Base-by-base conservation (phyloP, 116 monocot species). In the Zostera marina region DNA sequence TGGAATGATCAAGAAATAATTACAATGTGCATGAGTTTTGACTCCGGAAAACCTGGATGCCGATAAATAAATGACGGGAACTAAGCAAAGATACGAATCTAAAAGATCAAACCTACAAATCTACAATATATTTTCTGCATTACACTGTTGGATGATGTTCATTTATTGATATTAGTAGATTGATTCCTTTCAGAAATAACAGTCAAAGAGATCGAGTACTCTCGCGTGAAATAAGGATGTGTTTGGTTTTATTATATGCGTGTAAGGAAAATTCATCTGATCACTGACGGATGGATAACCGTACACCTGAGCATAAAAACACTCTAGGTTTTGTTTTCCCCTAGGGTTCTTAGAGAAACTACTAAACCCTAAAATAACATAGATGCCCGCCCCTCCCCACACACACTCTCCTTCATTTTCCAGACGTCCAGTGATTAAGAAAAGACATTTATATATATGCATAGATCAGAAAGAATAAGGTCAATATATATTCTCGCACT, bases 171-270 rank as follows among this genome's bases (percentile, higher is more conserved):
- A n/a, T n/a, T n/a, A n/a, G 45, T 3, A 46, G 17, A 49, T n/a
- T 7, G 2, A 19, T 51, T n/a, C n/a, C n/a, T 9, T 21, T 20
- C 20, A 8, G 51, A 51, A 19, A 21, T 19, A 51, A 6, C 51
- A 51, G 51, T 8, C 51, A 19, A 49, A 16, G 17, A 51, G 3
- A n/a, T n/a, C n/a, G n/a, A 14, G 25, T 54, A 54, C 13, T 13
- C 11, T 49, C 53, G 64, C 64, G 64, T 52, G 64, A 64, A 53
- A 53, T 4, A 22, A 2, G 63, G 64, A 42, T 19, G 51, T 20
- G 53, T 22, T 64, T 39, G 40, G 38, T 41, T 19, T 47, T 19
- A 49, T 51, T 63, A 39, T 12, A 63, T 16, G 44, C 42, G 19
- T 43, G 59, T 42, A 32, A 42, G 54, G 22, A 32, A 8, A 8